Percentiles rank a stretch among this genome's conserved stretches.
phyloP scores from a whole-genome alignment of 164 flowering plant genomes.

The Tetracentron sinense region DNA sequence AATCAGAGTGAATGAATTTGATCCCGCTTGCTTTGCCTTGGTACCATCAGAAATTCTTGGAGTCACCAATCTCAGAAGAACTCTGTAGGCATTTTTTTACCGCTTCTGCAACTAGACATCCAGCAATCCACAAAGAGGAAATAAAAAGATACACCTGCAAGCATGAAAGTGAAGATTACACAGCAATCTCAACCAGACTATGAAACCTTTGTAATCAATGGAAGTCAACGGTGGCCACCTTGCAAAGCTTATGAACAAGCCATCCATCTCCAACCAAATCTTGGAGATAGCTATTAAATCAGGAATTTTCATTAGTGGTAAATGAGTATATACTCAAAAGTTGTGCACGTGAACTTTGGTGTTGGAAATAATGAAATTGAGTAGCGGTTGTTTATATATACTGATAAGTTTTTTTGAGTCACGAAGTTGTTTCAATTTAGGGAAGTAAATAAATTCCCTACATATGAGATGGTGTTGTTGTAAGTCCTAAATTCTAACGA shows the following conservation, averaged over 20 bases:
- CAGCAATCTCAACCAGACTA: neutral
- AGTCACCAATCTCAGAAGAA: slow-evolving; percentile 32
- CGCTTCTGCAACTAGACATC: slow-evolving; percentile 74
- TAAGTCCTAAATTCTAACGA: too few relatives aligned
- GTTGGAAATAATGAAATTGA: too few relatives aligned
- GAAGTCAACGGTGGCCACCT: slow-evolving; percentile 34
- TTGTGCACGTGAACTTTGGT: too few relatives aligned
- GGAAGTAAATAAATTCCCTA: too few relatives aligned
- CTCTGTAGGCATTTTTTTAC: slow-evolving; percentile 53
- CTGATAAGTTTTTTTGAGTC: too few relatives aligned
- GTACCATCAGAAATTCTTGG: slow-evolving; percentile 15
- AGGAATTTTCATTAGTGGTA: too few relatives aligned
- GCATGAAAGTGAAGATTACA: neutral
- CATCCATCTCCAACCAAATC: slow-evolving; percentile 63
- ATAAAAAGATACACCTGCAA: slow-evolving; percentile 70
- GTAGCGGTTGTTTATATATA: too few relatives aligned
- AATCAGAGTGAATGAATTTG: slow-evolving; percentile 43
- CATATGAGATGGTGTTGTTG: too few relatives aligned
- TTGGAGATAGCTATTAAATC: too few relatives aligned
- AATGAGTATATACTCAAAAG: too few relatives aligned
- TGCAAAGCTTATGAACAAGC: slow-evolving; percentile 58
- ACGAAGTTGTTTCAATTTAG: too few relatives aligned
- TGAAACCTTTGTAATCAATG: neutral
- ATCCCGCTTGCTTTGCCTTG: slow-evolving; percentile 17
- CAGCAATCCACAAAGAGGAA: slow-evolving; percentile 59